Percentiles rank a stretch among this genome's conserved stretches.
phyloP scores from a whole-genome alignment of 768 basidiomycete genomes.

The Russula foetens region DNA sequence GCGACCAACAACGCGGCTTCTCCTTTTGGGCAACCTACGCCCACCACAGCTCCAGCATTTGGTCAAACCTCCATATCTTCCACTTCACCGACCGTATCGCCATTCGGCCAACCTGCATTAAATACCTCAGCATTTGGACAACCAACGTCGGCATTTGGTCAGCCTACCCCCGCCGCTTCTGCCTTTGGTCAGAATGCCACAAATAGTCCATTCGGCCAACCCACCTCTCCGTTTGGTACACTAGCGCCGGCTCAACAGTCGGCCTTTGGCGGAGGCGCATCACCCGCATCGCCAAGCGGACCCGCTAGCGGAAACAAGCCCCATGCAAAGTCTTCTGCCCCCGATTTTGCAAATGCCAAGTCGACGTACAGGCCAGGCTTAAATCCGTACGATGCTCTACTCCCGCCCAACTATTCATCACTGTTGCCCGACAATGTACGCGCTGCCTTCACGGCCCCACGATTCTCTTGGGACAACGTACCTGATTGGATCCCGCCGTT shows the following conservation, averaged over 20 bases:
- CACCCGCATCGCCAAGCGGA: neutral
- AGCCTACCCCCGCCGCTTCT: conserved; percentile 33
- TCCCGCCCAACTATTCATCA: conserved; percentile 50
- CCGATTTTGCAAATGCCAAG: conserved; percentile 28
- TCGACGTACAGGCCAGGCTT: conserved; percentile 34
- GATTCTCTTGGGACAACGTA: conserved; percentile 55
- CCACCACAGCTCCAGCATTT: conserved; percentile 2
- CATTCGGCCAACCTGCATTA: conserved; percentile 21
- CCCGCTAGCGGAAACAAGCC: conserved; percentile 11
- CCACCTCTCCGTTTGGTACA: conserved; percentile 36
- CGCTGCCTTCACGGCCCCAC: conserved; percentile 43
- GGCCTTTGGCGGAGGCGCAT: conserved; percentile 6
- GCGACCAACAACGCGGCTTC: neutral
- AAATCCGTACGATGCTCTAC: conserved; percentile 44
- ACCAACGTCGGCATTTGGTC: conserved; percentile 26
- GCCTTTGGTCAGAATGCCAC: conserved; percentile 38
- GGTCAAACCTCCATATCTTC: conserved; percentile 7
- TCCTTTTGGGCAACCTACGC: conserved; percentile 9
- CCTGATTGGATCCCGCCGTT: conserved; percentile 67
- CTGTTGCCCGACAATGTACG: conserved; percentile 40
- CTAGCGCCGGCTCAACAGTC: conserved; percentile 4
- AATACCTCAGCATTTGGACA: conserved; percentile 27
- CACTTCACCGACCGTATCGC: neutral
- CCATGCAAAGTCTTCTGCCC: conserved; percentile 17
- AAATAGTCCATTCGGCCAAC: conserved; percentile 43